Evolutionary conservation across 2,329 filamentous ascomycete genomes (phyloP), one percentile per base, ranked within the genome.

Genomic region (Colletotrichum cereale): DNA sequence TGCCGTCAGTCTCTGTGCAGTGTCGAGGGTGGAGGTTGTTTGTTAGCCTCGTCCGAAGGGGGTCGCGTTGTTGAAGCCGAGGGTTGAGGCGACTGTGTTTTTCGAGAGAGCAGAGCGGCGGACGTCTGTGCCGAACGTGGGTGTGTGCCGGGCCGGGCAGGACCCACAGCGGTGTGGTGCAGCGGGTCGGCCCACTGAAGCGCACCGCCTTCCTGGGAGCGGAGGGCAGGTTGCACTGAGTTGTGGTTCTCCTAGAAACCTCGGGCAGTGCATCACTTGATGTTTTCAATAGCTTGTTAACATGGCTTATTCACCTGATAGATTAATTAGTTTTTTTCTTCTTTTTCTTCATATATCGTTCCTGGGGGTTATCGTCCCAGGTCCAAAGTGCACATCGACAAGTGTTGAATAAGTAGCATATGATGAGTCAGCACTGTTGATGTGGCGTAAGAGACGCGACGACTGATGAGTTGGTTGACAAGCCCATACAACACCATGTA

Each of bases 31-130:
- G 21, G 12, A n/a, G 26, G 40, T 14, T 29, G n/a, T n/a, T n/a
- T n/a, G n/a, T 18, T 18, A 58, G 40, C 6, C 26, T 34, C 18
- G 26, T 11, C 48, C 61, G 38, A 16, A 16, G 38, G 24, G 66
- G 40, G 31, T 21, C n/a, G 57, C 21, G 50, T 24, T 48, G 40
- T 21, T 36, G 61, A 44, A n/a, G 40, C 34, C 26, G 47, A 34
- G 18, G 16, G 24, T 60, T 60, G 66, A 60, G 62, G 66, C 62
- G 53, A 69, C 62, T 12, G 67, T 70, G 67, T 66, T 62, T 62
- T 50, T 40, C 44, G 34, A 24, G 53, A 47, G 16, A 36, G 21
- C 42, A 34, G 21, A 36, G 14, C 29, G n/a, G n/a, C 58, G n/a
- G 14, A 34, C 52, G 38, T 65, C 34, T 42, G 31, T 56, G 58